phyloP scores from a whole-genome alignment of 2,329 filamentous ascomycete genomes.

The Fusarium nodosum region DNA sequence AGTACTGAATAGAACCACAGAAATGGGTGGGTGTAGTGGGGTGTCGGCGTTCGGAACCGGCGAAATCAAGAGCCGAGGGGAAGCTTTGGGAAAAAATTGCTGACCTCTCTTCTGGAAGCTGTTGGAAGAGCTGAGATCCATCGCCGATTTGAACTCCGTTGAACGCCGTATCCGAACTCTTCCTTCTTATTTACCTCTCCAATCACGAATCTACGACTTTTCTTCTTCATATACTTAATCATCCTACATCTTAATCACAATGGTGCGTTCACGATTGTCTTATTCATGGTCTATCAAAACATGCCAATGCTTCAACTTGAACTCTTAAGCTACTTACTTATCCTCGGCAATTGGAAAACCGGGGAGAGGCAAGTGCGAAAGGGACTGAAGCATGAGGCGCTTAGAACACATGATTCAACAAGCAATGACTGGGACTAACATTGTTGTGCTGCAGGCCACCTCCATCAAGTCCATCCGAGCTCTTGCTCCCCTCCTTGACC shows the following conservation, averaged over 20 bases:
- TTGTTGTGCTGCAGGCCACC: constrained; percentile 64
- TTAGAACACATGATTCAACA: constrained; percentile 2
- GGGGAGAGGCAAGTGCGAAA: neutral
- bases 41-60: constrained; percentile 50
- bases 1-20: neutral
- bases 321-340: constrained; percentile 30
- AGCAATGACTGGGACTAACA: constrained; percentile 15
- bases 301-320: constrained; percentile 14
- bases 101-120: constrained; percentile 57
- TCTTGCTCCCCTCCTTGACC: constrained; percentile 96
- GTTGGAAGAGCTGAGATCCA: constrained; percentile 56
- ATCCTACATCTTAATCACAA: constrained; percentile 46
- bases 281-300: neutral
- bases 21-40: constrained; percentile 21
- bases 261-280: constrained; percentile 46
- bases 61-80: constrained; percentile 52
- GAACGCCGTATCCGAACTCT: constrained; percentile 42
- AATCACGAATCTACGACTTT: constrained; percentile 43
- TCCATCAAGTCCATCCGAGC: constrained; percentile 95
- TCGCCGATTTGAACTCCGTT: constrained; percentile 47
- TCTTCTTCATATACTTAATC: constrained; percentile 18
- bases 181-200: constrained; percentile 25
- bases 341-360: constrained; percentile 44
- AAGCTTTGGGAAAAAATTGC: constrained; percentile 55
- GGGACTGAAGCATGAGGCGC: constrained; percentile 6